Conservation (phyloP, 768 basidiomycete genomes). For the Agrocybe praecox region DNA sequence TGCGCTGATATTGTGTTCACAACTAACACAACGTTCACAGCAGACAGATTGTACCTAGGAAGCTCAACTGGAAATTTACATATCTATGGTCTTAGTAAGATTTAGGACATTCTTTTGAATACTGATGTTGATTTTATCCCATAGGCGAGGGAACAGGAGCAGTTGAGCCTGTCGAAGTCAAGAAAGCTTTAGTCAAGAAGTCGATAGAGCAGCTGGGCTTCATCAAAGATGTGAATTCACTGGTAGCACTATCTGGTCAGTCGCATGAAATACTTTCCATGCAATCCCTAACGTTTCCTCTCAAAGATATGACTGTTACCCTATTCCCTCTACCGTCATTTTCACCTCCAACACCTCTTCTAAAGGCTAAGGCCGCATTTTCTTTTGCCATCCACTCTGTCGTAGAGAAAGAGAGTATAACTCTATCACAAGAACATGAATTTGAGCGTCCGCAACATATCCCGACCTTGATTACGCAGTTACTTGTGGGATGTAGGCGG, state of each 20-base stretch:
- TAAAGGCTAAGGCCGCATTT: slow-evolving; percentile 79
- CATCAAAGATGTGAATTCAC: slow-evolving; percentile 82
- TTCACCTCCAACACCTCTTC: slow-evolving; percentile 67
- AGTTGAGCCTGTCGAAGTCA: slow-evolving; percentile 59
- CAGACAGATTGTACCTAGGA: slow-evolving; percentile 45
- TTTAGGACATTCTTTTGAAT: background rate
- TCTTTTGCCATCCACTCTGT: slow-evolving; percentile 78
- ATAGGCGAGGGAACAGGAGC: slow-evolving; percentile 32
- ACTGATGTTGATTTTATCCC: slow-evolving; percentile 6
- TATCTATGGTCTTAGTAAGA: slow-evolving; percentile 29
- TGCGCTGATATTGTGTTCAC: background rate
- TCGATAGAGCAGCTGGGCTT: slow-evolving; percentile 89
- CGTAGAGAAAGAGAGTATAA: slow-evolving; percentile 40
- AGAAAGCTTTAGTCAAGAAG: slow-evolving; percentile 63
- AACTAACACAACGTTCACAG: slow-evolving; percentile 25
- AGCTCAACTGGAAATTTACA: slow-evolving; percentile 37
- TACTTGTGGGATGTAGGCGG: slow-evolving; percentile 85
- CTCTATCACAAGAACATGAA: slow-evolving; percentile 24
- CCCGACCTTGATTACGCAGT: slow-evolving; percentile 69
- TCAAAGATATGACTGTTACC: slow-evolving; percentile 69
- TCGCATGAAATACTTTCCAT: background rate
- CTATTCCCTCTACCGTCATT: slow-evolving; percentile 78
- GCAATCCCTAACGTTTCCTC: background rate
- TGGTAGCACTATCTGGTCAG: slow-evolving; percentile 84
- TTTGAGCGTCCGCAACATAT: slow-evolving; percentile 46